Base-by-base conservation (phyloP, 768 basidiomycete species). In the Podaxis carcinomalis region DNA sequence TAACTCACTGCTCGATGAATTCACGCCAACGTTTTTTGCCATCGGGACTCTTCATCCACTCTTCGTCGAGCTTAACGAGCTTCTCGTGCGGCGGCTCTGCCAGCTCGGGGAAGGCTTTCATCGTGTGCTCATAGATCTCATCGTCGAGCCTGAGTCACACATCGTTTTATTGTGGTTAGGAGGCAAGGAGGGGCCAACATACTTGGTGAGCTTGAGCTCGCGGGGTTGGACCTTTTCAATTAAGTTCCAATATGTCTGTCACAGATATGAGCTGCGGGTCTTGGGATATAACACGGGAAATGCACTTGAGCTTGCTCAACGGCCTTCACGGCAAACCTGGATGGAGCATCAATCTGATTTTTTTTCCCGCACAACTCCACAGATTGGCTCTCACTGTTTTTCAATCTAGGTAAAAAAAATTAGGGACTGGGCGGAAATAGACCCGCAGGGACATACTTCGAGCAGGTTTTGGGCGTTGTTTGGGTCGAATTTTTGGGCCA, bases 301-400 rank as follows among this genome's bases (percentile, higher is more conserved):
- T 14, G 63, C 55, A 92, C 94, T 81, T 96, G 93, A 49, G 95
- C 93, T 66, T 98, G 94, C 72, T 99, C 95, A 55, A 98, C 95
- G 11, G 94, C 93, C 73, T 89, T 93, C 59, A 99, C 96, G 25
- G 93, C 93, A 71, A 95, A 94, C 69, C 89, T 90, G 55, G 25
- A 32, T 32, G 61, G 44, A 55, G 28, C 23, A 58, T 55, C 36
- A 54, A 51, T 55, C 21, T 35, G 19, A 19, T 51, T 23, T 35
- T 16, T 14, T 16, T 36, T n/a, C n/a, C 47, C 13, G 27, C 7
- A n/a, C 4, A 62, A 52, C 47, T 23, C 52, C 50, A 47, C 49
- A n/a, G 23, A 39, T 50, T 11, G 37, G 65, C 21, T 80, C 90
- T 74, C 70, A 94, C 89, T 97, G 95, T 82, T 95, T 95, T 78